Base-by-base conservation (phyloP, 768 basidiomycete genomes). In the Tubosaeta brunneosetosa region DNA sequence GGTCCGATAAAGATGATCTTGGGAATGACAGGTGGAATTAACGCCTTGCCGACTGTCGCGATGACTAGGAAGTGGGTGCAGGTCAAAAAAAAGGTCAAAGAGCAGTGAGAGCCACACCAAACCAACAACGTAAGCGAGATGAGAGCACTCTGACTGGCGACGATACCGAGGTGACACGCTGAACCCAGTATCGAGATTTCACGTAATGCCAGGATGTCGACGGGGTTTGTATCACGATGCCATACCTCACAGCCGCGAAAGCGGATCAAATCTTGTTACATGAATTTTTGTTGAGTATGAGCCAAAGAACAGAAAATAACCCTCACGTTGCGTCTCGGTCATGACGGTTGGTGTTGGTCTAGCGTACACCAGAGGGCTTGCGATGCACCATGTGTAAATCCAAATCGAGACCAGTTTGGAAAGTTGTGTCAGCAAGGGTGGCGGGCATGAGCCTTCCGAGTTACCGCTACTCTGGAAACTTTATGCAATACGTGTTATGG, bases 1-100 rank as follows among this genome's bases (percentile, higher is more conserved):
- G 41, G 11, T 32, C 50, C 52, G 55, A 58, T 57, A 59, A 51
- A 37, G 51, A 61, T 44, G 50, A 53, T 55, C 51, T 45, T 11
- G 41, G 52, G 7, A 19, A 25, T 41, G 40, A 34, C 25, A 42
- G n/a, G 29, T 41, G 43, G 29, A 25, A 49, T 12, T 26, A 17
- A 43, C 26, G 19, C 41, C 44, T 26, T 51, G 47, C 38, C 29
- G 32, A 26, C 37, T 19, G n/a, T 42, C 13, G 10, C 38, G 47
- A 48, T 12, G 14, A 50, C 26, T 29, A 32, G 31, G 8, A 33
- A 17, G 37, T 47, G 58, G 6, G 33, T 26, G n/a, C 12, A 7
- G 29, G 37, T 14, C n/a, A 17, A 17, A 42, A 34, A 12, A 22
- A 43, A 33, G 11, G 27, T 16, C 32, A 13, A 38, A 50, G 26